Evolutionary conservation across 1,284 basidiomycete species (phyloP), one percentile per base, ranked within the genome.

Genomic region (Ustilago tritici): DNA sequence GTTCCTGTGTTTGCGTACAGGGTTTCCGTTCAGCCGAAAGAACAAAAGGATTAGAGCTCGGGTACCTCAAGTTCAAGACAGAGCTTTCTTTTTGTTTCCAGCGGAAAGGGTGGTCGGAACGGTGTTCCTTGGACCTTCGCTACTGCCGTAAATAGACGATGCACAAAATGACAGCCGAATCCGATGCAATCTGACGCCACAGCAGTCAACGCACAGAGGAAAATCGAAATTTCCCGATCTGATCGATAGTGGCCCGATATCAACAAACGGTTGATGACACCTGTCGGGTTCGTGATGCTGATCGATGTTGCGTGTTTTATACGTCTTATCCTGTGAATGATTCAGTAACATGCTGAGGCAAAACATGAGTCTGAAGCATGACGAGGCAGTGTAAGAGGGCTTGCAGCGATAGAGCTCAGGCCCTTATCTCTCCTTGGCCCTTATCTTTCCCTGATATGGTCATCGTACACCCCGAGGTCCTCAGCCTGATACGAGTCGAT

Each of bases 151-250:
- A 49, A 23, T 49, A 23, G 19, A 10, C n/a, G 10, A 10, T 10
- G n/a, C 46, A 31, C 46, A 49, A 17, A 49, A 23, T 49, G 46
- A 49, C 46, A 49, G 46, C 46, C 46, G 23, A 49, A 49, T 19
- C 7, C 46, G 19, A 49, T 49, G 46, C 46, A 49, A 23, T 23
- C 46, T 49, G 46, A 49, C 46, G 46, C 19, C 46, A 19, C 46
- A 23, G 10, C 46, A 19, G 46, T 23, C 23, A 23, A 23, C 23
- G 23, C 23, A 23, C 23, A 23, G 23, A 23, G 23, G 23, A 23
- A 40, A 40, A 40, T 11, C 2, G 38, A 40, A 17, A 40, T 11
- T 40, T 10, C 38, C 23, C 23, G 23, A 28, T 28, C 23, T 28
- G 23, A 5, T 53, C 4, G 63, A 47, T 14, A n/a, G 11, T 54